Conservation (phyloP, 2,329 filamentous ascomycete genomes). For the Xylariaceae sp. region DNA sequence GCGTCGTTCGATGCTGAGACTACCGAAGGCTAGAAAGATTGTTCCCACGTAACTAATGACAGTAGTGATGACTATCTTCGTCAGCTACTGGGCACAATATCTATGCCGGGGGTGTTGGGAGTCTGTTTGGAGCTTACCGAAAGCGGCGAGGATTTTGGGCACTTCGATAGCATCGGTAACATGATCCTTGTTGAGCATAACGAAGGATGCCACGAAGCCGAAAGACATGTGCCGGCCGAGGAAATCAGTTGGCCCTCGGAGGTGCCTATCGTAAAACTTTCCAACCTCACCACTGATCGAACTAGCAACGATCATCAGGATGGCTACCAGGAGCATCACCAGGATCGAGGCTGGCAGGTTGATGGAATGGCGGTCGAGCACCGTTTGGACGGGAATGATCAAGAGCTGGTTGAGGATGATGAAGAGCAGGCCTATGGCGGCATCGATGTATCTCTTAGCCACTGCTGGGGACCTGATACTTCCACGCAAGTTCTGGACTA, state of each 20-base stretch:
- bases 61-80: conserved; percentile 20
- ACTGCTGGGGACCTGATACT: conserved; percentile 16
- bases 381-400: conserved; percentile 20
- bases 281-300: conserved; percentile 11
- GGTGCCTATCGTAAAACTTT: conserved; percentile 16
- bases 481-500: conserved; percentile 17
- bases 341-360: conserved; percentile 24
- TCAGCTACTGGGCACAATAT: too few relatives aligned
- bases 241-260: conserved; percentile 24
- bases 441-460: conserved; percentile 18
- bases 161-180: conserved; percentile 16
- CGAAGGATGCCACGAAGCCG: conserved; percentile 24
- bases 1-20: conserved; percentile 17
- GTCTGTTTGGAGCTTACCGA: conserved; percentile 14
- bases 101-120: background rate
- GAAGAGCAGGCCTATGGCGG: conserved; percentile 17
- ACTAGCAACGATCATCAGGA: conserved; percentile 17
- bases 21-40: conserved; percentile 15
- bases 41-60: conserved; percentile 17
- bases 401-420: conserved; percentile 18
- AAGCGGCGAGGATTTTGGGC: conserved; percentile 18
- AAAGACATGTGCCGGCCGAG: conserved; percentile 26
- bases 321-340: conserved; percentile 18
- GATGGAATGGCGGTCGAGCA: conserved; percentile 16
- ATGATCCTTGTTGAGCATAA: conserved; percentile 25